Evolutionary conservation across 1,284 basidiomycete species (phyloP).

Genomic region (Apiotrichum akiyoshidainum): DNA sequence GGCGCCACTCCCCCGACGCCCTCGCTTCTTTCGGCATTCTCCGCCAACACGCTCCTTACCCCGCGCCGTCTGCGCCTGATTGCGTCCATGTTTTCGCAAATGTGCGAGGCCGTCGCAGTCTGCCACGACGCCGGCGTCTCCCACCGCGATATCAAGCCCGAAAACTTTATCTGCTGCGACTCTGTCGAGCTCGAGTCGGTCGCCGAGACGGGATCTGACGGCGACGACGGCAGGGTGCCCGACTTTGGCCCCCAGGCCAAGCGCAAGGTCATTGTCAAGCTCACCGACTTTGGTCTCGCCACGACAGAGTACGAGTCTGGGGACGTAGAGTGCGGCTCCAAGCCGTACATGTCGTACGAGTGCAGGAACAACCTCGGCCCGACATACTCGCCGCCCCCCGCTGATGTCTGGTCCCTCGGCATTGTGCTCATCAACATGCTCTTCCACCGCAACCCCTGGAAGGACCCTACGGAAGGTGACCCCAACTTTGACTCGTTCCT

Average conservation of each 20-base stretch:
- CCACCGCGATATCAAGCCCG: slow-evolving; percentile 98
- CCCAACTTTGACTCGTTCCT: slow-evolving; percentile 80
- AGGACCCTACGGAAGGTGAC: slow-evolving; percentile 76
- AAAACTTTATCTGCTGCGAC: slow-evolving; percentile 79
- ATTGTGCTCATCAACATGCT: slow-evolving; percentile 99
- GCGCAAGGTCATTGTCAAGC: slow-evolving; percentile 75
- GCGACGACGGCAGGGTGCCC: slow-evolving; percentile 53
- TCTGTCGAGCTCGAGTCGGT: slow-evolving; percentile 66
- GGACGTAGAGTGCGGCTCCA: slow-evolving; percentile 98
- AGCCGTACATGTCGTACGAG: slow-evolving; percentile 99
- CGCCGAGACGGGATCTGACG: slow-evolving; percentile 42
- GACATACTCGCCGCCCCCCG: slow-evolving; percentile 86
- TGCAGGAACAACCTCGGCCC: slow-evolving; percentile 95
- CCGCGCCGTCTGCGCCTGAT: slow-evolving; percentile 84
- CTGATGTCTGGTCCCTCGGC: slow-evolving; percentile 97
- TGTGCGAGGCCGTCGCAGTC: slow-evolving; percentile 96
- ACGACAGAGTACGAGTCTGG: slow-evolving; percentile 82
- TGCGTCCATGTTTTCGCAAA: slow-evolving; percentile 93
- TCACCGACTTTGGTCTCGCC: slow-evolving; percentile 94
- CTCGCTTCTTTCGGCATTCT: slow-evolving; percentile 81
- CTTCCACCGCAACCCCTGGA: slow-evolving; percentile 98
- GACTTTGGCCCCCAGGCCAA: slow-evolving; percentile 48
- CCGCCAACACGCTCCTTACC: slow-evolving; percentile 77
- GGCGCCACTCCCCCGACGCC: slow-evolving; percentile 85
- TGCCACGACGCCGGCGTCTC: slow-evolving; percentile 90